Evolutionary conservation across 75 land plant genomes (phyloP).

Genomic region (Sequoia sempervirens): DNA sequence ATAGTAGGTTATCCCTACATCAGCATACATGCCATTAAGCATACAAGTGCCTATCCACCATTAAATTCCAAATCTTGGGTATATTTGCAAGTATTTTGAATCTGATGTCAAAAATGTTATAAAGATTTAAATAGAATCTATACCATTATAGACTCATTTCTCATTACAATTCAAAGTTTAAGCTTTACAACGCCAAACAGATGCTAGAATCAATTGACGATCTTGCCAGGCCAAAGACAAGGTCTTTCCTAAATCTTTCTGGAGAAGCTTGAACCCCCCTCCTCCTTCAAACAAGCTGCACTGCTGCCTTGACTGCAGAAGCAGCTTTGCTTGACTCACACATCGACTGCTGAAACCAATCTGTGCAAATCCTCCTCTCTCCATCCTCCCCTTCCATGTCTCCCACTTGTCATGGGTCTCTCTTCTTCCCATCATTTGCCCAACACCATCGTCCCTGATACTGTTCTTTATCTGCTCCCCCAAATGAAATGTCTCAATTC

Average conservation of each 20-base stretch:
- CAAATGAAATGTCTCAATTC: slow-evolving; percentile 53
- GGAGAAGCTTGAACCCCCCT: slow-evolving; percentile 27
- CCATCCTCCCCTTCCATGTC: slow-evolving; percentile 52
- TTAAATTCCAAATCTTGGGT: too few relatives aligned
- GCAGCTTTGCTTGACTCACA: slow-evolving; percentile 56
- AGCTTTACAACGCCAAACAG: slow-evolving; percentile 40
- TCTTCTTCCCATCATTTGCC: slow-evolving; percentile 6
- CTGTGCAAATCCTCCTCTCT: slow-evolving; percentile 37
- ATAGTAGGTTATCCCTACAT: too few relatives aligned
- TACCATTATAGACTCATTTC: too few relatives aligned
- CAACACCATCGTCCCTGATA: slow-evolving; percentile 24
- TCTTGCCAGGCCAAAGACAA: slow-evolving; percentile 64
- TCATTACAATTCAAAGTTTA: too few relatives aligned
- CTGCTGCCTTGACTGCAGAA: slow-evolving; percentile 43
- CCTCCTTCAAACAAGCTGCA: slow-evolving; percentile 12
- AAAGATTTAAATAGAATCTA: too few relatives aligned
- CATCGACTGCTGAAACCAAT: slow-evolving; percentile 31
- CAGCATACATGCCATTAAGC: too few relatives aligned
- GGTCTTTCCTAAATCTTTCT: slow-evolving; percentile 29
- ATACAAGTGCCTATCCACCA: too few relatives aligned
- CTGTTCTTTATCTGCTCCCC: slow-evolving; percentile 46
- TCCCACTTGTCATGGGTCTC: slow-evolving; percentile 34
- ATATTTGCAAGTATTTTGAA: too few relatives aligned
- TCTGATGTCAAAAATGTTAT: too few relatives aligned
- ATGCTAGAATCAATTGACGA: slow-evolving; percentile 39